phyloP scores from a whole-genome alignment of 495 filamentous ascomycete species.

The Rostrohypoxylon terebratum region DNA sequence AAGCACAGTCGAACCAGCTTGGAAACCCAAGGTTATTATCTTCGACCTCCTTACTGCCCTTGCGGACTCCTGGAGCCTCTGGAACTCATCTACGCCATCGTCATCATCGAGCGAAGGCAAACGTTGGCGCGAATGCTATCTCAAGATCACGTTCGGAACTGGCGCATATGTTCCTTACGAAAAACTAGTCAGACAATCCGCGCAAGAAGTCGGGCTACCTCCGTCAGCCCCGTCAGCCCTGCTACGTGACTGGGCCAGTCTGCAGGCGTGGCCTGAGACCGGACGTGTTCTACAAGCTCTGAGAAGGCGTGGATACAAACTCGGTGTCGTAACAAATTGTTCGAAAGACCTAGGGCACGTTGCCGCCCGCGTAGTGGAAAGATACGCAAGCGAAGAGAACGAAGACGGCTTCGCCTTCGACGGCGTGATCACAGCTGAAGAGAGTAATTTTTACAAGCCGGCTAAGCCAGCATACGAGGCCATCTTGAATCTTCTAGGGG shows the following conservation, averaged over 20 bases:
- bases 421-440: slow-evolving; percentile 50
- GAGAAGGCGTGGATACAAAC: slow-evolving; percentile 38
- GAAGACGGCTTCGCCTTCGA: slow-evolving; percentile 40
- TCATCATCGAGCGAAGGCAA: slow-evolving; percentile 22
- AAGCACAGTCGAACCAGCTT: background rate
- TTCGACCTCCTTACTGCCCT: slow-evolving; percentile 56
- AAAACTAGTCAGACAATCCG: slow-evolving; percentile 46
- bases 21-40: slow-evolving; percentile 49
- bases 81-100: slow-evolving; percentile 46
- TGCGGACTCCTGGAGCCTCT: slow-evolving; percentile 51
- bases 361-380: slow-evolving; percentile 37
- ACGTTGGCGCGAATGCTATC: slow-evolving; percentile 48
- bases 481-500: slow-evolving; percentile 37
- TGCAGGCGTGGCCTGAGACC: slow-evolving; percentile 51
- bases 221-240: slow-evolving; percentile 39
- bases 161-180: slow-evolving; percentile 50
- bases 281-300: slow-evolving; percentile 34
- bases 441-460: slow-evolving; percentile 52
- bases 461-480: slow-evolving; percentile 45
- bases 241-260: slow-evolving; percentile 42
- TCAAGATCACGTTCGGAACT: slow-evolving; percentile 48
- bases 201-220: slow-evolving; percentile 45
- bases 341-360: slow-evolving; percentile 46
- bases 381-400: background rate
- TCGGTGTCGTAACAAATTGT: slow-evolving; percentile 52